Base-by-base conservation (phyloP, 1,284 basidiomycete species). In the Exobasidium cylindrosporum region DNA sequence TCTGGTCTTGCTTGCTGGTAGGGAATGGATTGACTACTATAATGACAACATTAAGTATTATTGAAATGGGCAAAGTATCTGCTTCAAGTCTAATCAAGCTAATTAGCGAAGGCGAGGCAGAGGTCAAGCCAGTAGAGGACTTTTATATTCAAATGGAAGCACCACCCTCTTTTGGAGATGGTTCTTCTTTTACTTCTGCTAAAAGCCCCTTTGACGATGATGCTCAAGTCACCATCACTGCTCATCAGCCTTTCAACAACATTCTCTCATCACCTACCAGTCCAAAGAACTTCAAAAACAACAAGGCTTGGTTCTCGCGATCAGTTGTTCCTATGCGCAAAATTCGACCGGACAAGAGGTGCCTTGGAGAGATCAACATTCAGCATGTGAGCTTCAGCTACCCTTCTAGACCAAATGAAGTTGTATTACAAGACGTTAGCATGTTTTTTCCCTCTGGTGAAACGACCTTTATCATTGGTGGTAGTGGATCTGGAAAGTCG, bases 1-100 rank as follows among this genome's bases (percentile, higher is more conserved):
- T 98, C 80, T 97, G 94, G 92, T 91, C 94, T 0, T 92, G 91
- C 77, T 83, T 97, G 50, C 89, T 97, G 61, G 92, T 91, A 0
- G 89, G 89, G 2, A 88, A 85, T 73, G 91, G 91, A 77, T 81
- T 97, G 4, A 92, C 96, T 78, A 87, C 89, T 84, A 87, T 87
- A 73, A 86, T 97, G 4, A 90, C 91, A 0, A 86, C 89, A 59
- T 82, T 94, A 64, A 87, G 90, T 60, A 82, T 84, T 17, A 82
- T 97, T 62, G 86, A 89, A 60, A 92, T 90, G 80, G 95, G 92
- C 68, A 95, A 95, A 80, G 86, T 87, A 58, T 87, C 90, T 2
- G 89, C 92, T 83, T 88, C 86, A 1, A 85, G 88, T 1, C 83
- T 94, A 32, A 24, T 17, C 35, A 40, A 17, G 17, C 35, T 40